phyloP scores from a whole-genome alignment of 495 filamentous ascomycete genomes.

The Achaetomiella virescens region DNA sequence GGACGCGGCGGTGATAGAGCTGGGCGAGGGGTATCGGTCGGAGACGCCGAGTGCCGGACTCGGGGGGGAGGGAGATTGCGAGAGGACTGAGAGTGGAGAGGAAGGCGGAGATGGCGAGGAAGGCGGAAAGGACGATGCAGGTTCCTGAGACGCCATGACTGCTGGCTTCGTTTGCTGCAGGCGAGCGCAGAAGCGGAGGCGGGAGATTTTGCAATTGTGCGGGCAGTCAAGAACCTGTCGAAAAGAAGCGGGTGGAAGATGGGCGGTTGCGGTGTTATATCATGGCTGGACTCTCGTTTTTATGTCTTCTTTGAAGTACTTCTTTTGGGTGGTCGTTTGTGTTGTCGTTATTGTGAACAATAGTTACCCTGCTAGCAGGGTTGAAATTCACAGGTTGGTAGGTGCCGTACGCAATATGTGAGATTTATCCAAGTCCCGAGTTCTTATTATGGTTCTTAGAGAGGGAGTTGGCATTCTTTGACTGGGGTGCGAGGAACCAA shows the following conservation, averaged over 20 bases:
- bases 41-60: constrained; percentile 40
- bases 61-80: constrained; percentile 51
- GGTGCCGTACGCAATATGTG: too few relatives aligned
- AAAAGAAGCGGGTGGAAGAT: constrained; percentile 14
- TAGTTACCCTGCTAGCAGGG: background rate
- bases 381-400: background rate
- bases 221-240: background rate
- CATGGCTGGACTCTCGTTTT: constrained; percentile 15
- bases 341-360: background rate
- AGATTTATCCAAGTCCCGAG: too few relatives aligned
- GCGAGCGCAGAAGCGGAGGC: background rate
- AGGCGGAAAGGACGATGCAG: constrained; percentile 30
- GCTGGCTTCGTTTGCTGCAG: background rate
- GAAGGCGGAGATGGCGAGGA: constrained; percentile 44
- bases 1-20: constrained; percentile 29
- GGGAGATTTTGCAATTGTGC: background rate
- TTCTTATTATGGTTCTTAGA: too few relatives aligned
- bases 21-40: constrained; percentile 39
- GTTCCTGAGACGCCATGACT: constrained; percentile 15
- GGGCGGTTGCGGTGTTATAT: constrained; percentile 28
- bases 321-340: background rate
- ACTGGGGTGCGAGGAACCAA: too few relatives aligned
- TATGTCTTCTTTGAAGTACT: background rate
- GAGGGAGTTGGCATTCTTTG: too few relatives aligned
- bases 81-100: constrained; percentile 45